A percentile compares a stretch with the other conserved stretches of the same genome.
Evolutionary conservation across 345 rosid genomes (phyloP).

Genomic region (Mangifera indica): DNA sequence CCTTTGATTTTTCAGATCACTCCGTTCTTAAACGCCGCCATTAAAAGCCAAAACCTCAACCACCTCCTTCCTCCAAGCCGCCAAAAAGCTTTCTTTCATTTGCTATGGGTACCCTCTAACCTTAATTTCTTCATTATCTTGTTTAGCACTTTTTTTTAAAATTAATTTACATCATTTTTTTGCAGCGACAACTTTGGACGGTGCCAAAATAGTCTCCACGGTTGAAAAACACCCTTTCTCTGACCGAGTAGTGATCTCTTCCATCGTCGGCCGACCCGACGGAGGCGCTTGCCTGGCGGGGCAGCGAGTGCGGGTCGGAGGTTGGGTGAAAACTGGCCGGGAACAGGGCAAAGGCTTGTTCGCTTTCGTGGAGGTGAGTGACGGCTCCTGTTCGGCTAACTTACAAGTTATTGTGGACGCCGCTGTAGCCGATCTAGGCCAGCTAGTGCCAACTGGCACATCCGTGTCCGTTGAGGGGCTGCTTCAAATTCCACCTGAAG

Average conservation of each 20-base stretch:
- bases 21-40: too few species aligned
- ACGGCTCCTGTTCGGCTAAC: conserved; percentile 87
- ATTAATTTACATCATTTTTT: conserved; percentile 1
- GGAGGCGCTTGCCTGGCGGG: conserved; percentile 82
- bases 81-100: background rate
- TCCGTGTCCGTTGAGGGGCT: conserved; percentile 73
- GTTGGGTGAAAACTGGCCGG: conserved; percentile 93
- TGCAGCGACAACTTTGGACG: conserved; percentile 35
- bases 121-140: background rate
- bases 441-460: conserved; percentile 75
- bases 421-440: conserved; percentile 56
- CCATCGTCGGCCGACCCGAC: conserved; percentile 66
- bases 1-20: too few species aligned
- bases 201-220: conserved; percentile 14
- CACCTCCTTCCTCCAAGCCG: background rate
- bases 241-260: conserved; percentile 55
- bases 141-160: background rate
- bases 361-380: conserved; percentile 84
- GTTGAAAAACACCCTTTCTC: conserved; percentile 56
- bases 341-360: conserved; percentile 84
- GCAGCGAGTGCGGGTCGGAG: conserved; percentile 61
- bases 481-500: conserved; percentile 70
- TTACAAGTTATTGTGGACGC: conserved; percentile 81
- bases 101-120: background rate
- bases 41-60: background rate